Evolutionary conservation across 2,329 filamentous ascomycete genomes (phyloP), one percentile per base, ranked within the genome.

Genomic region (Pseudopyricularia cyperi): DNA sequence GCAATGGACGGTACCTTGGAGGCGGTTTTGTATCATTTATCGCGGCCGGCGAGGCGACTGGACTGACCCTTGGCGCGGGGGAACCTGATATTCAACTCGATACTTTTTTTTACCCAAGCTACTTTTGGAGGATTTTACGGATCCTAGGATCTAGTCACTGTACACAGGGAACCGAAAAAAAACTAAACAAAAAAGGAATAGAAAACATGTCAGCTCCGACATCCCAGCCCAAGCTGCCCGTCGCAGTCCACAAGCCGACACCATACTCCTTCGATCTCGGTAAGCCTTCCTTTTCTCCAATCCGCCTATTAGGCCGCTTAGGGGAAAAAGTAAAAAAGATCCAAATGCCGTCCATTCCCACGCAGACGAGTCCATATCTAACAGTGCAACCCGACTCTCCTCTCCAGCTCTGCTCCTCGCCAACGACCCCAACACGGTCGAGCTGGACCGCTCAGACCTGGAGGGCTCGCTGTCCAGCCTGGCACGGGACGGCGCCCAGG

Each of bases 191-290:
- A 44, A 9, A 24, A 44, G 5, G n/a, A n/a, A n/a, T n/a, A 9
- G 19, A 15, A 33, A 51, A 22, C 17, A 51, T 51, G 50, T 46
- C 50, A 7, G 28, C 39, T 17, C 19, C 50, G 12, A 44, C 15
- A 8, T 26, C 67, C 46, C 54, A 54, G 35, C 66, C 69, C 55
- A 78, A 77, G 62, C 71, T 81, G 54, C 76, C 80, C 46, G 74
- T 86, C 56, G 79, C 75, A 15, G 85, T 89, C 63, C 75, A 83
- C 55, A 94, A 94, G 70, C 84, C 89, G 4, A 94, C 86, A 7
- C 89, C 90, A 9, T 95, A 94, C 74, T 89, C 82, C 59, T 96
- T 94, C 72, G 89, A 96, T 67, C 83, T 96, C n/a, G 73, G 50
- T 51, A 24, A 46, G 50, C 37, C 3, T 35, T 55, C 7, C 53